Percentiles rank a stretch among this genome's conserved stretches.
Evolutionary conservation across 2,329 filamentous ascomycete genomes (phyloP).

Genomic region (Chlorencoelia australis): DNA sequence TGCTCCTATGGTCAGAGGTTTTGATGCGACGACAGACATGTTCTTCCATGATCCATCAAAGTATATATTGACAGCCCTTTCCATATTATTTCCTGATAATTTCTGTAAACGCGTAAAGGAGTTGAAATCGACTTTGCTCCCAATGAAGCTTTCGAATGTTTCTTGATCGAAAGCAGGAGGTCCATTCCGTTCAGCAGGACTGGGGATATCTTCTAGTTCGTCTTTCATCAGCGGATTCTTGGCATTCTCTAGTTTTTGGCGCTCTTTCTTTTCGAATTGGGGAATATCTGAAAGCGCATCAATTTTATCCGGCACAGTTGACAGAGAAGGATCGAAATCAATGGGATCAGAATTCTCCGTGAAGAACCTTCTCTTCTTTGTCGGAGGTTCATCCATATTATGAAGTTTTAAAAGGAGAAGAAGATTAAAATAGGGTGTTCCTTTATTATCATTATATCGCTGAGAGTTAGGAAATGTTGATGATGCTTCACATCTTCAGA

Average conservation of each 20-base stretch:
- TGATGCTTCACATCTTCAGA: too few relatives aligned
- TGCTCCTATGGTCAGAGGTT: conserved; percentile 18
- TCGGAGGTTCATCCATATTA: conserved; percentile 34
- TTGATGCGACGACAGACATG: conserved; percentile 5
- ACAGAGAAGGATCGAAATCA: conserved; percentile 16
- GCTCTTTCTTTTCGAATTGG: too few relatives aligned
- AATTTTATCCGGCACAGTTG: conserved; percentile 15
- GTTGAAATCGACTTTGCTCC: conserved; percentile 41
- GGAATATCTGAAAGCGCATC: conserved; percentile 24
- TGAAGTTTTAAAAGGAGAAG: conserved; percentile 31
- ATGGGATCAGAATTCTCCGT: conserved; percentile 27
- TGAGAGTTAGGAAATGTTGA: too few relatives aligned
- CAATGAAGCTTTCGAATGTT: conserved; percentile 50
- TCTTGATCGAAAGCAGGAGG: conserved; percentile 40
- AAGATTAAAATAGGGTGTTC: too few relatives aligned
- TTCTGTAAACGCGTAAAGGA: conserved; percentile 41
- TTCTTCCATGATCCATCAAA: conserved; percentile 57
- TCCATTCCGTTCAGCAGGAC: conserved; percentile 9
- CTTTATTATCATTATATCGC: too few relatives aligned
- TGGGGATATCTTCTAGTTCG: conserved; percentile 1
- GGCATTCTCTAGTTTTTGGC: not conserved
- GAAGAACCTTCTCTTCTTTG: conserved; percentile 39
- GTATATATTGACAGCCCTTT: conserved; percentile 59
- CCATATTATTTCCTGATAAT: conserved; percentile 46
- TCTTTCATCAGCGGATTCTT: not conserved